These are phyloP conservation scores for Pleurozium schreberi DNA, from an alignment of 225 moss, liverwort and hornwort species.

Conservation along the genomic window DNA sequence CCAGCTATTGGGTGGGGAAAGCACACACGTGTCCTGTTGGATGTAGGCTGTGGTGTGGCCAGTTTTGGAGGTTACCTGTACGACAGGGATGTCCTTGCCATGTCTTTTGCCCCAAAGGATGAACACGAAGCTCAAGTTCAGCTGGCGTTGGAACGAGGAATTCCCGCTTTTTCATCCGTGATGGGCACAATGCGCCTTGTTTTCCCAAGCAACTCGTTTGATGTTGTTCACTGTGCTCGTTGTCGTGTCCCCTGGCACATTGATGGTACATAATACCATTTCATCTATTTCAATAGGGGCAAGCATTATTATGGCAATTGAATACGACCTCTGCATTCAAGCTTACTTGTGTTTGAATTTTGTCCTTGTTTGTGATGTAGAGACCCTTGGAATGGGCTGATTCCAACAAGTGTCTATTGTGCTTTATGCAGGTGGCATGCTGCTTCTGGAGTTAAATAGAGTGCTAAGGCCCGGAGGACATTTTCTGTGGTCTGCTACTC, in stretches of 20 bases:
- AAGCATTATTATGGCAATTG: not conserved
- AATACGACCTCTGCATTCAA: too few species aligned
- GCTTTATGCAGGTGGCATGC: slow-evolving; percentile 43
- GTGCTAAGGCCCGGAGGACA: slow-evolving; percentile 71
- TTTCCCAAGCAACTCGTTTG: slow-evolving; percentile 76
- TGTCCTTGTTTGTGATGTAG: not conserved
- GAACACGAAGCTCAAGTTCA: slow-evolving; percentile 95
- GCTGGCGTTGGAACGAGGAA: slow-evolving; percentile 76
- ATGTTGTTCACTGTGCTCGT: slow-evolving; percentile 81
- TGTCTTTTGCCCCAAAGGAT: slow-evolving; percentile 94
- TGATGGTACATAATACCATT: slow-evolving; percentile 35
- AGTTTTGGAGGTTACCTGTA: slow-evolving; percentile 82
- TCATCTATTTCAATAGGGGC: not conserved
- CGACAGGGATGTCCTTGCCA: slow-evolving; percentile 69
- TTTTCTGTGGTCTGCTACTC: slow-evolving; percentile 92
- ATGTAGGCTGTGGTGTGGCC: slow-evolving; percentile 92
- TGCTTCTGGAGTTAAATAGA: slow-evolving; percentile 85
- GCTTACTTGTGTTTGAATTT: not conserved
- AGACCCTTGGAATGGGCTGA: not conserved
- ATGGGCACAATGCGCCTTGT: slow-evolving; percentile 78
- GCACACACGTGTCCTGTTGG: slow-evolving; percentile 63
- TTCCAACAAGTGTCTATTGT: not conserved
- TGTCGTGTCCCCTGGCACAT: slow-evolving; percentile 77
- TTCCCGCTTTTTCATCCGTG: slow-evolving; percentile 69
- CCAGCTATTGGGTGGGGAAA: slow-evolving; percentile 65